Evolutionary conservation across 495 filamentous ascomycete genomes (phyloP).

Genomic region (Tetracladium marchalianum): DNA sequence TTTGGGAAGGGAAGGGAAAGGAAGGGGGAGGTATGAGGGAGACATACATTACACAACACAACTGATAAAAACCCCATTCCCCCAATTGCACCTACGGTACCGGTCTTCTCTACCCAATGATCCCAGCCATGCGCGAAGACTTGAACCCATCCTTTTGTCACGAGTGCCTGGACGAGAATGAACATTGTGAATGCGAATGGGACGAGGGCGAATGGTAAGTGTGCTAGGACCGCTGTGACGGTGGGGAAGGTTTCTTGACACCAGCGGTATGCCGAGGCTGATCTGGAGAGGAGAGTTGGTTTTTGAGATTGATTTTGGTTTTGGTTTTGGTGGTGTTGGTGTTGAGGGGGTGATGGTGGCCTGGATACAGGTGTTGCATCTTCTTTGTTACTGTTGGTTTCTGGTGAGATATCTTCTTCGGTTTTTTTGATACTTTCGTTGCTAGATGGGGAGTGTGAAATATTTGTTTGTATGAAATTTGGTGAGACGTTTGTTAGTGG

Average conservation of each 20-base stretch:
- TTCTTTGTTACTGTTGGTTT: too few species aligned
- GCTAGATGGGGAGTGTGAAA: too few species aligned
- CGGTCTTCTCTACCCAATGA: conserved; percentile 55
- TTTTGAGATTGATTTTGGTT: too few species aligned
- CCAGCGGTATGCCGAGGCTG: conserved; percentile 37
- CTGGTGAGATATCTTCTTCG: too few species aligned
- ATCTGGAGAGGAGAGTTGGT: conserved; percentile 37
- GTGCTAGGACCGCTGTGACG: conserved; percentile 44
- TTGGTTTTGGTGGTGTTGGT: too few species aligned
- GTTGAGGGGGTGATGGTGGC: too few species aligned
- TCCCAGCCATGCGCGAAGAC: conserved; percentile 61
- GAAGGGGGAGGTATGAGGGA: not conserved
- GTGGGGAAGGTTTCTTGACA: conserved; percentile 57
- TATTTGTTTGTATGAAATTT: too few species aligned
- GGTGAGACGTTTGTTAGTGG: too few species aligned
- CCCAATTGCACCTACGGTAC: conserved; percentile 49
- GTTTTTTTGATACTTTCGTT: too few species aligned
- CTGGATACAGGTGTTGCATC: too few species aligned
- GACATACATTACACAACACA: conserved; percentile 56
- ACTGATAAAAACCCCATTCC: conserved; percentile 61
- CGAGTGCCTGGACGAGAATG: conserved; percentile 54
- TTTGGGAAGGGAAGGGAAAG: too few species aligned
- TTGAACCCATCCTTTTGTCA: conserved; percentile 56
- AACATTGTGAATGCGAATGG: conserved; percentile 62
- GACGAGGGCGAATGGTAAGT: conserved; percentile 51